Evolutionary conservation across 306 rosid genomes (phyloP), one percentile per base, ranked within the genome.

Genomic region (Aeschynomene evenia): DNA sequence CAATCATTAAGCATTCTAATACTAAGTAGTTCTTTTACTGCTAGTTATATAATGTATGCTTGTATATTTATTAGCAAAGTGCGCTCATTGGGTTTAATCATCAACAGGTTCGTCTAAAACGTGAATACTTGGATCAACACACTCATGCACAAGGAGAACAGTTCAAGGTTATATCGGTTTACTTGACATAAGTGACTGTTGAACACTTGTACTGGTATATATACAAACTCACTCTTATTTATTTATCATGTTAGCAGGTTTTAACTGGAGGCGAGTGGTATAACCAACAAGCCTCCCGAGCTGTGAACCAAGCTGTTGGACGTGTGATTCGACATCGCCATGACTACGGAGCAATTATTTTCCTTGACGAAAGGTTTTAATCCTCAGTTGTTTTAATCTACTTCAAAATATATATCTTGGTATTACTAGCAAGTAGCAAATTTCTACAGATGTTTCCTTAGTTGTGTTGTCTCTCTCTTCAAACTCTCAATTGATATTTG

Each of bases 241-340:
- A 46, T 63, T 37, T 23, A 62, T 68, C 48, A 56, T 54, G 65
- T 46, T 23, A 74, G 58, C 68, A 85, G 84, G 80, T 52, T 88
- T 76, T 93, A 60, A 88, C 85, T 4, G 97, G 98, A 79, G 97
- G 88, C 48, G 97, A 88, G 49, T 93, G 98, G 98, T 93, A 93
- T 77, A 90, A 80, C 73, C 98, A 93, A 65, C 98, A 90, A 84
- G 98, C 98, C 73, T 83, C 87, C 49, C 85, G 96, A 75, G 98
- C 98, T 48, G 97, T 93, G 80, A 93, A 93, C 77, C 98, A 93
- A 78, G 97, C 98, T 53, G 86, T 93, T 77, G 98, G 98, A 52
- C 98, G 98, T 79, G 97, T 93, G 48, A 93, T 93, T 75, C 97
- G 98, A 63, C 98, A 93, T 71, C 94, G 97, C 57, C 83, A 90